Conservation (phyloP, 371 early-diverging fungal genomes). For the Edhazardia aedis region DNA sequence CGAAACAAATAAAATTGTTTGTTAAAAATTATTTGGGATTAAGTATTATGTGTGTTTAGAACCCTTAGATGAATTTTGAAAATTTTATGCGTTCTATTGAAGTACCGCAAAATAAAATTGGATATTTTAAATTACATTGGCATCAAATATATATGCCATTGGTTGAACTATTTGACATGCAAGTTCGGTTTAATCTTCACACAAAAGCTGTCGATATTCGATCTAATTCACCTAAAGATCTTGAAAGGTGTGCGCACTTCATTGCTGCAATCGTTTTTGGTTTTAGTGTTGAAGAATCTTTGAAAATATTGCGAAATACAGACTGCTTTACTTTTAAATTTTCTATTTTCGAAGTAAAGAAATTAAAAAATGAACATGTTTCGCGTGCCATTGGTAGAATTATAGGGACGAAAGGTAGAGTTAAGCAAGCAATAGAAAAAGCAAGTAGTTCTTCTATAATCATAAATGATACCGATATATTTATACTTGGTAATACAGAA, state of each 20-base stretch:
- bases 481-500: slow-evolving; percentile 76
- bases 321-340: slow-evolving; percentile 25
- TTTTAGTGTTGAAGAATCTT: slow-evolving; percentile 70
- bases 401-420: slow-evolving; percentile 90
- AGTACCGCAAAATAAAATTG: slow-evolving; percentile 69
- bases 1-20: too few relatives aligned
- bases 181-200: slow-evolving; percentile 76
- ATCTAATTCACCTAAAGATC: slow-evolving; percentile 49
- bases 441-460: slow-evolving; percentile 81
- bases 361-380: slow-evolving; percentile 72
- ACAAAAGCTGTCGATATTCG: slow-evolving; percentile 65
- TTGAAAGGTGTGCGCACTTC: slow-evolving; percentile 60
- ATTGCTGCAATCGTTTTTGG: slow-evolving; percentile 65
- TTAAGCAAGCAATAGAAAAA: slow-evolving; percentile 80
- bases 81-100: too few relatives aligned
- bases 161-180: slow-evolving; percentile 77
- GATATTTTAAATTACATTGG: slow-evolving; percentile 77
- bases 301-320: slow-evolving; percentile 67
- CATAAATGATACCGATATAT: slow-evolving; percentile 81
- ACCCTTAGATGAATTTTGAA: too few relatives aligned
- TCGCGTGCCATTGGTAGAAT: slow-evolving; percentile 92
- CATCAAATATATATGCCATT: slow-evolving; percentile 89
- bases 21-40: too few relatives aligned
- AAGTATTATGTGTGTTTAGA: too few relatives aligned
- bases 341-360: slow-evolving; percentile 52